Conservation (phyloP, 2,329 filamentous ascomycete genomes). For the Elsinoe batatas region DNA sequence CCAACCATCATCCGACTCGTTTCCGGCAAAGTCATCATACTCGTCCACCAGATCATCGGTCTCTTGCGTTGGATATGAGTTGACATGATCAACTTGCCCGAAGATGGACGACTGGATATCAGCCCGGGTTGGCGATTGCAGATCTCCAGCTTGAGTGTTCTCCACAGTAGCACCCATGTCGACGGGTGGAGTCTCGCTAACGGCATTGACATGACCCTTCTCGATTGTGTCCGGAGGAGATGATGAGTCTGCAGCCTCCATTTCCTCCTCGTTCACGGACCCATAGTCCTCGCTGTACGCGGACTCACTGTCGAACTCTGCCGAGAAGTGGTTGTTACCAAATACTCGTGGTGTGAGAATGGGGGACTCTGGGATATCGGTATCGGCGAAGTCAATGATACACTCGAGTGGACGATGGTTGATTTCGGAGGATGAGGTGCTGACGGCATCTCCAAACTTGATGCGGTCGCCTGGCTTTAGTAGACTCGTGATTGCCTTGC, state of each 20-base stretch:
- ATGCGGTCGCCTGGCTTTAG: conserved; percentile 24
- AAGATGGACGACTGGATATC: no score
- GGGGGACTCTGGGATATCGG: background rate
- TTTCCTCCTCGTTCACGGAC: conserved; percentile 1
- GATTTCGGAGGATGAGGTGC: background rate
- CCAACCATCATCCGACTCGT: background rate
- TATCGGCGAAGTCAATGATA: background rate
- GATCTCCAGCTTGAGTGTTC: no score
- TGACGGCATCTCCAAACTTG: conserved; percentile 24
- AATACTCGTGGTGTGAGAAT: background rate
- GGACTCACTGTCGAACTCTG: background rate
- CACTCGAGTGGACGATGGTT: conserved; percentile 1
- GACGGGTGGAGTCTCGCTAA: no score
- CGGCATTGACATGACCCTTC: background rate
- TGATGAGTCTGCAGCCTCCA: background rate
- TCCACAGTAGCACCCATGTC: no score
- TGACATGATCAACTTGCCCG: background rate
- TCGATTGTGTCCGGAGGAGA: background rate
- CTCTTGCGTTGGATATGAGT: background rate
- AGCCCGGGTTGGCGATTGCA: no score
- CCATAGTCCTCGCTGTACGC: conserved; percentile 3
- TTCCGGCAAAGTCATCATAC: background rate
- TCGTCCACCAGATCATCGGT: background rate
- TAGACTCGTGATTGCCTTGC: conserved; percentile 14
- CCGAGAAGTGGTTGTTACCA: background rate